phyloP scores from a whole-genome alignment of 2,329 filamentous ascomycete species.

The Camillea tinctor region DNA sequence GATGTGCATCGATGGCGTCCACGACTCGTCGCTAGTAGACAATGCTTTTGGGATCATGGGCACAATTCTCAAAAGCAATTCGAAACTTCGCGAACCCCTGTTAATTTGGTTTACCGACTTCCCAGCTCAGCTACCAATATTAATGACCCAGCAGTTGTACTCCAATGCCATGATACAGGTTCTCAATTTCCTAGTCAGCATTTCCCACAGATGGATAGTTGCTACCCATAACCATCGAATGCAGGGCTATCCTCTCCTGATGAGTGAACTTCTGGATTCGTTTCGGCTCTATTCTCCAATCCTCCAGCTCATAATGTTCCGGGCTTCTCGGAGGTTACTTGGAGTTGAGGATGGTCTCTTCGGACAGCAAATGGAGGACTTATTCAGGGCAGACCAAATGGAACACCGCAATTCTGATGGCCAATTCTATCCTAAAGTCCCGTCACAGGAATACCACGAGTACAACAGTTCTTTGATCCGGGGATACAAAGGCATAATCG shows the following conservation, averaged over 20 bases:
- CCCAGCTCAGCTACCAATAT: constrained; percentile 25
- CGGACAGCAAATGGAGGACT: constrained; percentile 33
- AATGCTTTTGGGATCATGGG: constrained; percentile 35
- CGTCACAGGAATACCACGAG: constrained; percentile 11
- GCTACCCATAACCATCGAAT: constrained; percentile 36
- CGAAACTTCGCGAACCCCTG: constrained; percentile 24
- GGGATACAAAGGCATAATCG: constrained; percentile 16
- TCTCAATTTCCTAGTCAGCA: constrained; percentile 40
- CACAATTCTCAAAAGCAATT: constrained; percentile 39
- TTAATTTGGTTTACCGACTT: constrained; percentile 38
- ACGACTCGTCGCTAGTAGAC: constrained; percentile 28
- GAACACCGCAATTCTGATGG: constrained; percentile 26
- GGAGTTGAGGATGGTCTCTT: constrained; percentile 36
- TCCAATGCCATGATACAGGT: constrained; percentile 33
- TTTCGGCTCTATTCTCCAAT: constrained; percentile 49
- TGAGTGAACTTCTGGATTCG: constrained; percentile 50
- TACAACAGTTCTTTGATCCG: constrained; percentile 22
- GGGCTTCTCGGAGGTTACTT: constrained; percentile 47
- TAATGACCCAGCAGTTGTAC: constrained; percentile 20
- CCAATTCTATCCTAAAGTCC: constrained; percentile 10
- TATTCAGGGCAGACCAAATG: constrained; percentile 38
- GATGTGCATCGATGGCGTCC: constrained; percentile 33
- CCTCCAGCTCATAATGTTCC: constrained; percentile 55
- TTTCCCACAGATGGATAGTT: constrained; percentile 41
- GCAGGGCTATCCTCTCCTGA: constrained; percentile 52